Evolutionary conservation across 2,329 filamentous ascomycete genomes (phyloP).

Genomic region (Paecilomyces fulvus): DNA sequence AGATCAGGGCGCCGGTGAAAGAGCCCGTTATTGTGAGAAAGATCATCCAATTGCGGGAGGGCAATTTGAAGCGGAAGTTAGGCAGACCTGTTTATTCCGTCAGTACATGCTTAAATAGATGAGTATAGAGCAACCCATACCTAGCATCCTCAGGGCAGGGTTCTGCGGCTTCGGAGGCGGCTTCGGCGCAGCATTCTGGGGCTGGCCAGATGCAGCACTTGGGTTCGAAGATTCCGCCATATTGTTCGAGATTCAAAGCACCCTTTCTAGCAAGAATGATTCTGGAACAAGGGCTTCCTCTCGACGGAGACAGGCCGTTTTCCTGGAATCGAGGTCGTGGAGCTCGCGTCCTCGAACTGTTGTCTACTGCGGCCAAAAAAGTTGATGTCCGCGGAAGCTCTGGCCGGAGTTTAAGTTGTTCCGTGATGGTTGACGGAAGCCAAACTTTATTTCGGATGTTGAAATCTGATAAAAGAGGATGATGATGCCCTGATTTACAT

Average conservation of each 20-base stretch:
- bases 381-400: constrained; percentile 4
- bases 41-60: constrained; percentile 96
- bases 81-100: constrained; percentile 57
- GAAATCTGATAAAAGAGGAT: background rate
- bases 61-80: constrained; percentile 71
- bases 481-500: background rate
- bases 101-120: constrained; percentile 5
- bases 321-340: background rate
- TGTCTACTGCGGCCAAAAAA: background rate
- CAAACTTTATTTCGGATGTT: background rate
- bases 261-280: background rate
- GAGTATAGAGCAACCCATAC: constrained; percentile 6
- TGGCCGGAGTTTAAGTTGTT: constrained; percentile 3
- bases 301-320: background rate
- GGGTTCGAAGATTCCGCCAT: constrained; percentile 31
- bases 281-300: background rate
- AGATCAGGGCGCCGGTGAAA: constrained; percentile 72
- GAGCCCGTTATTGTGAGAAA: constrained; percentile 74
- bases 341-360: background rate
- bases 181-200: constrained; percentile 18
- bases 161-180: constrained; percentile 12
- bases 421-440: background rate
- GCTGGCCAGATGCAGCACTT: constrained; percentile 26
- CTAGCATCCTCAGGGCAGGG: constrained; percentile 15
- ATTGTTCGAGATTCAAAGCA: constrained; percentile 1